phyloP scores from a whole-genome alignment of 164 flowering plant species.

The Magnolia kwangsiensis region DNA sequence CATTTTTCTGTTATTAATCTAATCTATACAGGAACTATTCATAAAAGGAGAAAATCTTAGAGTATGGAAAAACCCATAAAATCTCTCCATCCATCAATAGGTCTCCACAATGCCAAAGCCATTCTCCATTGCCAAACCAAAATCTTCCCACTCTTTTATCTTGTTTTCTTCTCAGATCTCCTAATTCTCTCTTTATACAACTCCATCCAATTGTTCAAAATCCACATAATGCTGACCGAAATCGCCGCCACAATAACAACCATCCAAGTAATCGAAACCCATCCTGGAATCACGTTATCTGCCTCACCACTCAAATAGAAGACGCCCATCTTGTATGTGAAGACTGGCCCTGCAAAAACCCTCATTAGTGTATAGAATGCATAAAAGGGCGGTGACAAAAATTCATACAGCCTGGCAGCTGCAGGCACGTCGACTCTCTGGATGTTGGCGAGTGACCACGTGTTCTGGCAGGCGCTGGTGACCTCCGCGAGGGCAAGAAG shows the following conservation, averaged over 20 bases:
- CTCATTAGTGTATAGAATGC: constrained; percentile 56
- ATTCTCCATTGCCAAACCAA: neutral
- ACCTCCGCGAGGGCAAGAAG: constrained; percentile 72
- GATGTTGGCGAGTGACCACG: constrained; percentile 71
- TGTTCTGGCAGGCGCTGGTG: constrained; percentile 81
- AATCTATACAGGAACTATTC: too few relatives aligned
- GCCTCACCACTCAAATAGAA: constrained; percentile 57
- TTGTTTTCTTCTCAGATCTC: constrained; percentile 28
- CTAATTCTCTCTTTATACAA: constrained; percentile 45
- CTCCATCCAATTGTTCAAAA: constrained; percentile 67
- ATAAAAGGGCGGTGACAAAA: constrained; percentile 65
- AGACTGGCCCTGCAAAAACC: constrained; percentile 60
- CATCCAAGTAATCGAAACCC: constrained; percentile 78
- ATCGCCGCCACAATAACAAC: constrained; percentile 59
- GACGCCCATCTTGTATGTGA: constrained; percentile 60
- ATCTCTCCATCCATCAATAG: too few relatives aligned
- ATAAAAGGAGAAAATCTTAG: too few relatives aligned
- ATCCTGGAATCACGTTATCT: constrained; percentile 51
- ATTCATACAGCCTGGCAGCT: constrained; percentile 45
- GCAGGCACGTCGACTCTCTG: constrained; percentile 32
- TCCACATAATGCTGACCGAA: constrained; percentile 69
- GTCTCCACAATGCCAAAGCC: neutral
- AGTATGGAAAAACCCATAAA: too few relatives aligned
- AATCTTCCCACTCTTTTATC: constrained; percentile 9
- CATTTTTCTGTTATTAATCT: too few relatives aligned